These are phyloP conservation scores for Chaetothyriales sp. DNA, from an alignment of 2,329 filamentous ascomycete species.

Conservation along the genomic window DNA sequence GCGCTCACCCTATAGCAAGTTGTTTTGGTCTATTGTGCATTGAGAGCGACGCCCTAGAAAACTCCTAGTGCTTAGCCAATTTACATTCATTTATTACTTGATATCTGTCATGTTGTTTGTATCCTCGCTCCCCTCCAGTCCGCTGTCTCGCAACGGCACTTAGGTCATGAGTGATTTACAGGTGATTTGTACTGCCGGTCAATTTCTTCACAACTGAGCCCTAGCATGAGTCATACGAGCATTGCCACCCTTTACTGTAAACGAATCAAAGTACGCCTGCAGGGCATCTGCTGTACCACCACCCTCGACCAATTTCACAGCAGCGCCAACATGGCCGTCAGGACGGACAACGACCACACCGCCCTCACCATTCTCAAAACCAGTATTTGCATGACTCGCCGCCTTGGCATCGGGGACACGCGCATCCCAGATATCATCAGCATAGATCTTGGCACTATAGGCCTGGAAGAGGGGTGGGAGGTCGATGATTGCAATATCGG, in stretches of 20 bases:
- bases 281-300: conserved; percentile 66
- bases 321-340: conserved; percentile 73
- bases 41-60: not conserved
- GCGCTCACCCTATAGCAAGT: too few relatives aligned
- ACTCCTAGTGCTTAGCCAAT: too few relatives aligned
- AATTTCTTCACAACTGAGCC: not conserved
- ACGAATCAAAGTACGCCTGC: conserved; percentile 67
- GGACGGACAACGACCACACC: conserved; percentile 74
- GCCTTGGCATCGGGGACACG: conserved; percentile 56
- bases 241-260: conserved; percentile 46
- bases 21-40: not conserved
- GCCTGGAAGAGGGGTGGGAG: conserved; percentile 57
- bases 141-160: too few relatives aligned
- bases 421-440: conserved; percentile 66
- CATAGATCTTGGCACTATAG: conserved; percentile 73
- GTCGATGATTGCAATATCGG: conserved; percentile 59
- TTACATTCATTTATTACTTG: too few relatives aligned
- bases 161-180: too few relatives aligned
- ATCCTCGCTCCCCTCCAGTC: not conserved
- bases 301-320: conserved; percentile 60
- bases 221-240: not conserved
- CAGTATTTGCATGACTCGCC: conserved; percentile 76
- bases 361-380: conserved; percentile 42
- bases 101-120: not conserved
- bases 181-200: not conserved